Conservation (phyloP, 805 yeast genomes). For the Yamadazyma scolyti region DNA sequence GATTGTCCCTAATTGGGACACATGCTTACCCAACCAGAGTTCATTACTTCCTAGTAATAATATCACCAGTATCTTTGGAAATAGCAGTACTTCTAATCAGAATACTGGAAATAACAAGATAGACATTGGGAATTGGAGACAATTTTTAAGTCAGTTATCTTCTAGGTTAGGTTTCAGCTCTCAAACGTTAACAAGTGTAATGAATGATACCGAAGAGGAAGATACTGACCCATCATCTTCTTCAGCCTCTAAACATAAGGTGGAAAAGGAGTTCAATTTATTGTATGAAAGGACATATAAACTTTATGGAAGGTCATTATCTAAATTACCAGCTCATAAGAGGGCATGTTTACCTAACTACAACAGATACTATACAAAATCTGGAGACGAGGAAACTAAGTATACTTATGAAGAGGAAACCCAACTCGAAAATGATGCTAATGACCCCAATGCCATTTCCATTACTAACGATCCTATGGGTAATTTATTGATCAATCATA, state of each 20-base stretch:
- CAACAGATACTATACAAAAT: slow-evolving; percentile 23
- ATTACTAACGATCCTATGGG: slow-evolving; percentile 41
- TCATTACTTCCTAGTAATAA: slow-evolving; percentile 12
- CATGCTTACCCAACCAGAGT: slow-evolving; percentile 29
- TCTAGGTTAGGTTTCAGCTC: slow-evolving; percentile 32
- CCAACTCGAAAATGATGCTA: slow-evolving; percentile 24
- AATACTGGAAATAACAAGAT: slow-evolving; percentile 17
- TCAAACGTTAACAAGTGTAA: slow-evolving; percentile 24
- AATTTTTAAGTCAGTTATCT: slow-evolving; percentile 30
- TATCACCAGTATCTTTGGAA: slow-evolving; percentile 20
- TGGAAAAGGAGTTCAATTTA: slow-evolving; percentile 29
- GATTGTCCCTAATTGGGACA: slow-evolving; percentile 41
- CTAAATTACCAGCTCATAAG: slow-evolving; percentile 32
- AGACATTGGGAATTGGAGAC: slow-evolving; percentile 35
- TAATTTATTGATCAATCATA: slow-evolving; percentile 34
- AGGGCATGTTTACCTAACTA: slow-evolving; percentile 39
- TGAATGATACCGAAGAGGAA: slow-evolving; percentile 9
- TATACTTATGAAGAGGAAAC: slow-evolving; percentile 16
- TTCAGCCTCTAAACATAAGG: slow-evolving; percentile 13
- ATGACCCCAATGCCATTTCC: slow-evolving; percentile 30
- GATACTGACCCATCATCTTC: slow-evolving; percentile 9
- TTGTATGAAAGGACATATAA: slow-evolving; percentile 34
- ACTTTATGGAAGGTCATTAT: slow-evolving; percentile 34
- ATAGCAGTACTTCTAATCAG: slow-evolving; percentile 20
- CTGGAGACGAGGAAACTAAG: slow-evolving; percentile 4